These are phyloP conservation scores for Megacollybia marginata DNA, from an alignment of 768 basidiomycete species.

Conservation along the genomic window DNA sequence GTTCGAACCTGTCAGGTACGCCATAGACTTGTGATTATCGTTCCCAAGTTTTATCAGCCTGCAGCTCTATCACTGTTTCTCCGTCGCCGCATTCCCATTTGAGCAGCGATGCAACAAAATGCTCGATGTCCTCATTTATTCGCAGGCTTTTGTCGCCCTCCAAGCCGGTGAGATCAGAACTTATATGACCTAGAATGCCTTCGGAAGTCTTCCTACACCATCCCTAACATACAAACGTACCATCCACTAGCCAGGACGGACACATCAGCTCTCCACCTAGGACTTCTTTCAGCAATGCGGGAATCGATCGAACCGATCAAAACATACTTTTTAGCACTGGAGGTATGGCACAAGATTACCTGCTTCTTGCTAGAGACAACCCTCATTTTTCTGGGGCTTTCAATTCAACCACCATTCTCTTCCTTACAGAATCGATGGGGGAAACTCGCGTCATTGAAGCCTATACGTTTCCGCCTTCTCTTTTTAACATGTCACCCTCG, in stretches of 20 bases:
- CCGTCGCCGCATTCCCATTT: conserved; percentile 75
- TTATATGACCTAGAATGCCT: conserved; percentile 71
- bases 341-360: conserved; percentile 68
- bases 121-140: conserved; percentile 7
- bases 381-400: conserved; percentile 64
- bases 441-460: conserved; percentile 49
- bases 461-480: conserved; percentile 65
- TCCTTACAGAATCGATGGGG: conserved; percentile 46
- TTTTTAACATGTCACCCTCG: conserved; percentile 14
- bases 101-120: conserved; percentile 20
- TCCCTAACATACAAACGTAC: conserved; percentile 55
- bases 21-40: too few relatives aligned
- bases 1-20: conserved; percentile 43
- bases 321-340: conserved; percentile 46
- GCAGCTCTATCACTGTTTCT: conserved; percentile 53
- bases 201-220: conserved; percentile 55
- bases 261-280: conserved; percentile 21
- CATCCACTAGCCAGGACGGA: conserved; percentile 22
- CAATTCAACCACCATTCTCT: conserved; percentile 63
- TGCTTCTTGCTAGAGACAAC: conserved; percentile 60
- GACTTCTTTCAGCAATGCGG: conserved; percentile 56
- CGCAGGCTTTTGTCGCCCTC: conserved; percentile 39
- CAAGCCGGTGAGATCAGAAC: conserved; percentile 57
- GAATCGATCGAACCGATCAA: conserved; percentile 44
- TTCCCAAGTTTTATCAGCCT: background rate